These are phyloP conservation scores for Penicillium antarcticum DNA, from an alignment of 495 filamentous ascomycete species.

Conservation along the genomic window DNA sequence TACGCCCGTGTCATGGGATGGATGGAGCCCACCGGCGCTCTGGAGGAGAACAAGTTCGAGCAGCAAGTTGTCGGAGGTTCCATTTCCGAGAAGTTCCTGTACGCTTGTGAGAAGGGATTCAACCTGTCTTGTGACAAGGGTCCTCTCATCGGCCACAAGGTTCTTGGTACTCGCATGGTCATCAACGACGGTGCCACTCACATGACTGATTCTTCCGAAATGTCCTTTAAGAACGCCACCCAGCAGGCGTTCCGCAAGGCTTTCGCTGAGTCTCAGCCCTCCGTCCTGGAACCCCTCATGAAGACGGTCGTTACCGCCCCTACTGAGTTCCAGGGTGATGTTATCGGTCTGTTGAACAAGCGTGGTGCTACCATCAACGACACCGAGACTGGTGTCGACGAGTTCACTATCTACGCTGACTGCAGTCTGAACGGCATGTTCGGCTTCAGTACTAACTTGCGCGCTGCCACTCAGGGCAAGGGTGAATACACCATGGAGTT, in stretches of 20 bases:
- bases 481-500: conserved; percentile 99
- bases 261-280: conserved; percentile 72
- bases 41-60: conserved; percentile 81
- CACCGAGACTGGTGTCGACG: conserved; percentile 89
- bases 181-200: conserved; percentile 97
- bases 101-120: conserved; percentile 96
- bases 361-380: conserved; percentile 92
- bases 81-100: conserved; percentile 95
- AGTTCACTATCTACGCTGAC: conserved; percentile 92
- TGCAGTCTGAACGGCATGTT: conserved; percentile 97
- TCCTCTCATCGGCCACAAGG: conserved; percentile 88
- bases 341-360: conserved; percentile 94
- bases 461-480: conserved; percentile 96
- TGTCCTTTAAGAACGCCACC: conserved; percentile 95
- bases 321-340: conserved; percentile 95
- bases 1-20: conserved; percentile 90
- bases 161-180: conserved; percentile 86
- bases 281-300: conserved; percentile 94
- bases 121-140: conserved; percentile 79
- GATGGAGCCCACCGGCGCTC: conserved; percentile 76
- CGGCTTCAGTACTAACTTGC: conserved; percentile 84
- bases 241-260: conserved; percentile 97
- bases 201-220: conserved; percentile 97
- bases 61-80: conserved; percentile 81
- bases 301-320: conserved; percentile 95